phyloP scores from a whole-genome alignment of 805 yeast genomes.

The Vanderwaltozyma verrucispora region DNA sequence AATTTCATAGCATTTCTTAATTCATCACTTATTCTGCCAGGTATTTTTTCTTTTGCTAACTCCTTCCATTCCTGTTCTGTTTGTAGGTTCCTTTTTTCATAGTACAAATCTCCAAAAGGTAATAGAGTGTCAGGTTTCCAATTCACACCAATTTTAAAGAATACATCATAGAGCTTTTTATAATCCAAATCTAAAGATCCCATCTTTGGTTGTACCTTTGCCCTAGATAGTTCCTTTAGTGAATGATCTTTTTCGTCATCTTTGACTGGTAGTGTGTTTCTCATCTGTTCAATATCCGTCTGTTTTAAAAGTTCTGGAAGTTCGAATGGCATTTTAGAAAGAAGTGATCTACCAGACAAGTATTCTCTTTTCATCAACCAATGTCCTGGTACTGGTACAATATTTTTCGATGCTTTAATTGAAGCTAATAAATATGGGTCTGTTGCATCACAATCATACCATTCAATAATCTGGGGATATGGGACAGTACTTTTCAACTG shows the following conservation, averaged over 20 bases:
- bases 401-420: constrained; percentile 55
- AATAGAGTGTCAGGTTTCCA: constrained; percentile 51
- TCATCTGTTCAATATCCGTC: constrained; percentile 83
- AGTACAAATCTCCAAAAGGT: constrained; percentile 66
- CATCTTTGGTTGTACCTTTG: constrained; percentile 81
- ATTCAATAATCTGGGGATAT: constrained; percentile 68
- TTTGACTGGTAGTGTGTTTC: constrained; percentile 38
- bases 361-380: constrained; percentile 79
- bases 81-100: constrained; percentile 60
- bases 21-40: constrained; percentile 57
- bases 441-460: constrained; percentile 78
- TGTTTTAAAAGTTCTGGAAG: constrained; percentile 68
- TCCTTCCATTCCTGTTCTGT: constrained; percentile 31
- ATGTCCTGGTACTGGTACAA: constrained; percentile 69
- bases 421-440: constrained; percentile 61
- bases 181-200: constrained; percentile 82
- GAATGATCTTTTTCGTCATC: constrained; percentile 33
- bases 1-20: constrained; percentile 65
- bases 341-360: constrained; percentile 51
- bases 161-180: constrained; percentile 71
- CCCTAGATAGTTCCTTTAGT: constrained; percentile 65
- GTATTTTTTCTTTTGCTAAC: constrained; percentile 35
- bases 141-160: constrained; percentile 61
- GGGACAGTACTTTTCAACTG: constrained; percentile 49
- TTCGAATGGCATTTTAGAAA: constrained; percentile 61